phyloP scores from a whole-genome alignment of 2,329 filamentous ascomycete species.

The Keithomyces neogunnii region DNA sequence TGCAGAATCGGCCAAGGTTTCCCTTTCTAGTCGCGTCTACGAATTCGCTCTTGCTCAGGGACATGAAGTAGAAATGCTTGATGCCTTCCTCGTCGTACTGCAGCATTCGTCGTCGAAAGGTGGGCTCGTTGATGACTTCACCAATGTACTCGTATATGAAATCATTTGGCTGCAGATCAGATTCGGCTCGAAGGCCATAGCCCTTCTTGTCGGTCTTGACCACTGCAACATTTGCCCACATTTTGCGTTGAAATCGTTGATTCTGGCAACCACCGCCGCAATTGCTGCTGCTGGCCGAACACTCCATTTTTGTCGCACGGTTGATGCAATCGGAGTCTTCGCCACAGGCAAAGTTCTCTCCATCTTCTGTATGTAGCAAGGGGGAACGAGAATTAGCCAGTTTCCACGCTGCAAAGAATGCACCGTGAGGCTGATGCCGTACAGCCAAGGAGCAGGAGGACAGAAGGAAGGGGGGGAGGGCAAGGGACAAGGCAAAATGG shows the following conservation, averaged over 20 bases:
- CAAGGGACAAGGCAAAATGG: background rate
- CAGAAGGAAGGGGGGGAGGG: background rate
- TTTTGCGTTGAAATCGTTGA: slow-evolving; percentile 82
- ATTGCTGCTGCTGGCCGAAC: slow-evolving; percentile 66
- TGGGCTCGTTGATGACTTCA: slow-evolving; percentile 90
- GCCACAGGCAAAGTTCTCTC: slow-evolving; percentile 76
- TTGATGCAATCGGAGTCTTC: slow-evolving; percentile 99
- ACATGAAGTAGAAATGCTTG: slow-evolving; percentile 99
- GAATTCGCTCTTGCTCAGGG: slow-evolving; percentile 89
- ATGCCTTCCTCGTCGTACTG: slow-evolving; percentile 95
- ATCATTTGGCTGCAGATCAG: slow-evolving; percentile 68
- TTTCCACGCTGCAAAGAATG: too few species aligned
- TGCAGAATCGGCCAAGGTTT: slow-evolving; percentile 94
- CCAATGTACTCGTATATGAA: slow-evolving; percentile 98
- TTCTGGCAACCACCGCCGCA: slow-evolving; percentile 88
- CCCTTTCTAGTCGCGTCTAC: slow-evolving; percentile 96
- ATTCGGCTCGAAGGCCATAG: slow-evolving; percentile 79
- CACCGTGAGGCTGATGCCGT: too few species aligned
- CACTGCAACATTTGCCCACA: slow-evolving; percentile 86
- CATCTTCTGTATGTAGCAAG: slow-evolving; percentile 36
- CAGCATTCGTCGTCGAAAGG: slow-evolving; percentile 81
- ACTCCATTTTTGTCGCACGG: slow-evolving; percentile 96
- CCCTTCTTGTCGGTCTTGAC: slow-evolving; percentile 99
- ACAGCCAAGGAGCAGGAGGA: too few species aligned
- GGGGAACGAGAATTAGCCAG: background rate